Evolutionary conservation across 371 early-diverging fungal genomes (phyloP), one percentile per base, ranked within the genome.

Genomic region (Saksenaea oblongispora): DNA sequence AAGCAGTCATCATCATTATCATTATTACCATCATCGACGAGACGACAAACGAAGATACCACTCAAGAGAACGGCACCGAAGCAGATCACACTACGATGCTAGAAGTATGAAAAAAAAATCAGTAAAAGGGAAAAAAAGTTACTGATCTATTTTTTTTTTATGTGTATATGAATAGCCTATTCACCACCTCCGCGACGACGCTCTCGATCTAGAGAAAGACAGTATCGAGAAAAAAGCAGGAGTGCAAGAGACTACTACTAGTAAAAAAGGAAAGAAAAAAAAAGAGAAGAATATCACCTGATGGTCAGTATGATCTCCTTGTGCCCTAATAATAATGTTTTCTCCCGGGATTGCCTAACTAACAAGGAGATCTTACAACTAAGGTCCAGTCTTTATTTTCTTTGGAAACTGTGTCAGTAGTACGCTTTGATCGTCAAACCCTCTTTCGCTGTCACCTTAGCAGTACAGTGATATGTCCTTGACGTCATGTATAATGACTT

Each of bases 1-100:
- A 22, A 47, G 51, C 24, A 47, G 42, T 14, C 14, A 17, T 14
- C 14, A 22, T 10, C 51, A 22, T 22, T 22, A 47, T 47, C 51
- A n/a, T 3, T 22, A 47, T 47, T 47, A 47, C 24, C 51, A 47
- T 22, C 24, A 17, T 22, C 51, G 51, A 22, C n/a, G 51, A 47
- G 51, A 47, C 24, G 51, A 47, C 10, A 47, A 47, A 47, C 51
- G 51, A 17, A 47, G 24, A 47, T 47, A 47, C 26, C 51, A 47
- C 22, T 47, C 51, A 47, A n/a, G 51, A 22, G 51, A 47, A 47
- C 51, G 51, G 17, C 51, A 47, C 51, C 51, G 51, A 22, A 47
- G 51, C 11, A n/a, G 51, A n/a, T 47, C 51, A 5, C 51, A 22
- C 22, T 47, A 47, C 24, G 51, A 47, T 22, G n/a, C 51, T 22